Evolutionary conservation across 768 basidiomycete genomes (phyloP), one percentile per base, ranked within the genome.

Genomic region (Pulveroboletus sp.): DNA sequence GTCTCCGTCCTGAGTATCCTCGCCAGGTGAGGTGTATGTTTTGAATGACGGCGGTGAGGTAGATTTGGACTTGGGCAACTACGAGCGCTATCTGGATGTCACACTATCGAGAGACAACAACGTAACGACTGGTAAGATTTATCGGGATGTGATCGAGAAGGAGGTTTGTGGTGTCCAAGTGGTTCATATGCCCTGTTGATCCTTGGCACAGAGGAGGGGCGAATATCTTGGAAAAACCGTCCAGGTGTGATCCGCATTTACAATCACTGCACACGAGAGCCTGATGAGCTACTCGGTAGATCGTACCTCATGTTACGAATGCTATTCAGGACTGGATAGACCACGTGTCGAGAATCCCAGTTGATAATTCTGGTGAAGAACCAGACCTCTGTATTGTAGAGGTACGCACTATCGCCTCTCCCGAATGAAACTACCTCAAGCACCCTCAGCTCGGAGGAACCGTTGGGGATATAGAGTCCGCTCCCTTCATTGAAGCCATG

Each of bases 311-410:
- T 67, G 76, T 99, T 47, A 98, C 95, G 30, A 91, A 88, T 67
- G 95, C 89, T 18, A 94, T 99, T 57, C 95, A 99, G 74, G 93
- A 99, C 64, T 98, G 95, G 95, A 92, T 98, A 56, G 85, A 96
- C 65, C 84, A 92, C 46, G 93, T 99, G 27, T 85, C 94, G 10
- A 89, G 89, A 68, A 81, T 95, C 30, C 95, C 95, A 1, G 93
- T 93, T 3, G 95, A 98, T 68, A 89, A 94, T 58, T 91, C 93
- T 12, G 91, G 83, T 18, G 85, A 94, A 60, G 82, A 85, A 63
- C 94, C 95, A 0, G 95, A 99, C 64, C 86, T 99, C 37, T 99
- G 95, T 71, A 96, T 99, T 57, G 83, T 99, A 55, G 95, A 99
- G 80, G 93, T 94, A 51, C 49, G 75, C n/a, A 38, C 35, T 50